Evolutionary conservation across 306 rosid genomes (phyloP), one percentile per base, ranked within the genome.

Genomic region (Vachellia collinsii): DNA sequence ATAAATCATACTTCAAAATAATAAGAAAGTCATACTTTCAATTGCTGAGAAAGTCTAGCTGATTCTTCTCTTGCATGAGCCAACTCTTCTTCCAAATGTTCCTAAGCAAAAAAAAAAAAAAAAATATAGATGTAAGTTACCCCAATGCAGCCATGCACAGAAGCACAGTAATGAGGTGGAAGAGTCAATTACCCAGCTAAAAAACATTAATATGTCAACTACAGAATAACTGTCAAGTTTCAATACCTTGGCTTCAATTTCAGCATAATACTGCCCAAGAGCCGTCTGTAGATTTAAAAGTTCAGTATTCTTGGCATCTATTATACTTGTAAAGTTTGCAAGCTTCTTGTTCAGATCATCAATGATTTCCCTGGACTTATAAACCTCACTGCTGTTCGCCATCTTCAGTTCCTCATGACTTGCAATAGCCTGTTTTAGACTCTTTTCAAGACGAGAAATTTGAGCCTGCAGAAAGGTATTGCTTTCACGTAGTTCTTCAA

Each of bases 261-360:
- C 98, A 73, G 99, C 99, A 86, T 91, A 95, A 85, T 95, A 93
- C 87, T 91, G 99, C 74, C 99, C 99, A 79, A 95, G 99, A 44
- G 98, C 98, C 72, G 98, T 95, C 89, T 93, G 99, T 54, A 95
- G 92, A 89, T 95, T 95, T 79, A 89, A 62, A 19, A 95, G 97
- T 85, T 95, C 99, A 72, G 82, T 42, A 66, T 93, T 91, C 88
- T 95, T 95, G 80, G 95, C 94, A 87, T 93, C 91, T 44, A 95
- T 89, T 72, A 85, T 85, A 84, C 85, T 86, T 85, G 81, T 85
- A 88, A 87, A 91, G 83, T 88, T 82, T 59, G 83, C 83, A 82
- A 93, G 91, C 81, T 91, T 93, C 83, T 84, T 91, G 86, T 91
- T 89, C 80, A 95, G 85, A 76, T 91, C 98, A 81, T 86, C 94